A percentile compares a stretch with the other conserved stretches of the same genome.
Evolutionary conservation across 176 grass and related monocot genomes (phyloP).

Genomic region (Musa itinerans): DNA sequence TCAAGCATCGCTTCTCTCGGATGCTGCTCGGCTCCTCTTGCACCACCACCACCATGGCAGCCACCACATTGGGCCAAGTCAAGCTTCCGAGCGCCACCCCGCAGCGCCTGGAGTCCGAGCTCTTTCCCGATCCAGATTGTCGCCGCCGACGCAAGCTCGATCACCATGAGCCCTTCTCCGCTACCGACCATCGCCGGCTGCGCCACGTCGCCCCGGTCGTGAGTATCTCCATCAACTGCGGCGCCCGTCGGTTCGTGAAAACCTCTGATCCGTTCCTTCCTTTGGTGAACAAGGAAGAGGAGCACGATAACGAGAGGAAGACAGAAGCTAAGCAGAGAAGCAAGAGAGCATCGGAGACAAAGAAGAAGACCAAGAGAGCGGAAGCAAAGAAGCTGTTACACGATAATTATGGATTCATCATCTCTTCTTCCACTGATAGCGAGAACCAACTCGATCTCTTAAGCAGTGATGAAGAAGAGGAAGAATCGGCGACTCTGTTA

Average conservation of each 20-base stretch:
- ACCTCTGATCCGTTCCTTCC: too few relatives aligned
- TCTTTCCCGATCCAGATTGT: too few relatives aligned
- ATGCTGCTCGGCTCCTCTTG: slow-evolving; percentile 59
- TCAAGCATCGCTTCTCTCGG: slow-evolving; percentile 56
- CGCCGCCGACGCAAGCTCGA: too few relatives aligned
- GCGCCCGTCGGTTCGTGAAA: too few relatives aligned
- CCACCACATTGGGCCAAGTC: too few relatives aligned
- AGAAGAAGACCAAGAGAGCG: slow-evolving; percentile 8
- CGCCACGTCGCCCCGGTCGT: slow-evolving; percentile 32
- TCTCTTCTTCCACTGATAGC: slow-evolving; percentile 37
- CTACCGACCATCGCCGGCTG: slow-evolving; percentile 5
- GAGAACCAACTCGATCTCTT: slow-evolving; percentile 23
- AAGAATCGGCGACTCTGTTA: neutral
- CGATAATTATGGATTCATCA: slow-evolving; percentile 23
- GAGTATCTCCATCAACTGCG: slow-evolving; percentile 17
- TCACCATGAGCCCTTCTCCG: too few relatives aligned
- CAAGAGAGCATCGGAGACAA: neutral
- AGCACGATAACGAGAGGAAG: too few relatives aligned
- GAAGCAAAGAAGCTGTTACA: slow-evolving; percentile 5
- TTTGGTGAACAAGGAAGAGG: too few relatives aligned
- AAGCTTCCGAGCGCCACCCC: too few relatives aligned
- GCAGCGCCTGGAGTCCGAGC: too few relatives aligned
- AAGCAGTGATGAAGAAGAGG: neutral
- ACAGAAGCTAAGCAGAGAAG: neutral
- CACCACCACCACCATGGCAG: neutral